Percentiles rank a stretch among this genome's conserved stretches.
phyloP scores from a whole-genome alignment of 2,329 filamentous ascomycete genomes.

The Hymenoscyphus infarciens region DNA sequence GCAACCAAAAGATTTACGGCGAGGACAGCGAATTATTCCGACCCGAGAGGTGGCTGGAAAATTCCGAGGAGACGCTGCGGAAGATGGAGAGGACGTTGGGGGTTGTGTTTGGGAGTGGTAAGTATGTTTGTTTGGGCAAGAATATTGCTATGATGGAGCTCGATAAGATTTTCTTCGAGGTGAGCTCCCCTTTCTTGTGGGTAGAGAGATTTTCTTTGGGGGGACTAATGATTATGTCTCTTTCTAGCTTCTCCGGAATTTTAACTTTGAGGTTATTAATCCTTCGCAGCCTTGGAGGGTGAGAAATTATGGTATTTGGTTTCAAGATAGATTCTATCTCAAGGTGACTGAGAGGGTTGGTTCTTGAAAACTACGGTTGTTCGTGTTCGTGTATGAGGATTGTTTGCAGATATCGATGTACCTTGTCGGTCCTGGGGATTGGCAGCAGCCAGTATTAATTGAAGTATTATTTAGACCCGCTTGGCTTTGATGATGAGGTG shows the following conservation, averaged over 20 bases:
- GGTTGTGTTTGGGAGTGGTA: constrained; percentile 44
- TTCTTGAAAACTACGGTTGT: neutral
- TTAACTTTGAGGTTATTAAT: constrained; percentile 20
- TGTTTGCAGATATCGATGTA: too few species aligned
- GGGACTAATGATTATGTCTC: too few species aligned
- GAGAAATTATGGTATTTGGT: constrained; percentile 15
- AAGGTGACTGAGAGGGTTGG: constrained; percentile 10
- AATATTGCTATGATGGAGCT: constrained; percentile 48
- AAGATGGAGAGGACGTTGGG: constrained; percentile 42
- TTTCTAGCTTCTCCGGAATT: constrained; percentile 13
- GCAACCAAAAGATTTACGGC: constrained; percentile 38
- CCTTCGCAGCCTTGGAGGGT: constrained; percentile 19
- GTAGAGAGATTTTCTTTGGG: too few species aligned
- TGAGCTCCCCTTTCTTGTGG: constrained; percentile 29
- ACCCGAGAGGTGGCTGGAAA: constrained; percentile 48
- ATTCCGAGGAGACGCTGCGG: constrained; percentile 14
- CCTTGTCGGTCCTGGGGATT: too few species aligned
- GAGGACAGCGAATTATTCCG: constrained; percentile 40
- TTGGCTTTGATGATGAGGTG: too few species aligned
- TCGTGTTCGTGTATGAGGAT: too few species aligned
- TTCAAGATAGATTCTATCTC: constrained; percentile 17
- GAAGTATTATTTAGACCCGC: too few species aligned
- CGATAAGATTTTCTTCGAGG: constrained; percentile 47
- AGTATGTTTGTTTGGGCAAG: constrained; percentile 45
- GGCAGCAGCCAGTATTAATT: too few species aligned